Base-by-base conservation (phyloP, 192 early-diverging fungal genomes). In the Geranomyces michiganensis region DNA sequence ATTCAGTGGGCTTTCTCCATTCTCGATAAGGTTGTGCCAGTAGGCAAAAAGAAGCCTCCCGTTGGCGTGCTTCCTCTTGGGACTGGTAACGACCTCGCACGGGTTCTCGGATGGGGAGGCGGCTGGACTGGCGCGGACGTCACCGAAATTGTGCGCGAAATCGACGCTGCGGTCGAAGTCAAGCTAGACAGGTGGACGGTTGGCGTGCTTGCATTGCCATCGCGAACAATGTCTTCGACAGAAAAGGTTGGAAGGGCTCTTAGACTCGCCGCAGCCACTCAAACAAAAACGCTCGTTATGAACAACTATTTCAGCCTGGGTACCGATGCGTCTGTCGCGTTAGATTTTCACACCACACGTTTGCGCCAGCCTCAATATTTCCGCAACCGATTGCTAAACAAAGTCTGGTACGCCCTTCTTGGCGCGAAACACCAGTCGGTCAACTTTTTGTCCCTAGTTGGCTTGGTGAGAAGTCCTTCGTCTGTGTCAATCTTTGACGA, bases 1-100 rank as follows among this genome's bases (percentile, higher is more conserved):
- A 65, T 84, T 13, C 73, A 72, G 17, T 76, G 78, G 72, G 60
- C 84, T 21, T 33, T 81, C 19, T 66, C 77, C 6, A 67, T 76
- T n/a, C 72, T 84, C 14, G 82, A 84, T 51, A 62, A 73, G 17
- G 59, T 66, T 1, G 49, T 68, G 7, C 55, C 71, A 6, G 48
- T 60, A n/a, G 76, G 61, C 4, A 32, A 71, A 44, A 33, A 44
- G 44, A 45, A 56, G 26, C 75, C 82, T 6, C 67, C 76, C 17
- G 77, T 84, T 14, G 79, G 71, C 29, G 45, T 84, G 15, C 44
- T 84, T 10, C 82, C 82, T 19, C 62, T 83, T n/a, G 82, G 82
- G 46, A 84, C 82, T 24, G 82, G 82, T 12, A 84, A 84, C 47
- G 82, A 84, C 68, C 76, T 84, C 27, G 75, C 81, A 5, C 63